Evolutionary conservation across 2,329 filamentous ascomycete genomes (phyloP), one percentile per base, ranked within the genome.

Genomic region (Ophiostoma ips): DNA sequence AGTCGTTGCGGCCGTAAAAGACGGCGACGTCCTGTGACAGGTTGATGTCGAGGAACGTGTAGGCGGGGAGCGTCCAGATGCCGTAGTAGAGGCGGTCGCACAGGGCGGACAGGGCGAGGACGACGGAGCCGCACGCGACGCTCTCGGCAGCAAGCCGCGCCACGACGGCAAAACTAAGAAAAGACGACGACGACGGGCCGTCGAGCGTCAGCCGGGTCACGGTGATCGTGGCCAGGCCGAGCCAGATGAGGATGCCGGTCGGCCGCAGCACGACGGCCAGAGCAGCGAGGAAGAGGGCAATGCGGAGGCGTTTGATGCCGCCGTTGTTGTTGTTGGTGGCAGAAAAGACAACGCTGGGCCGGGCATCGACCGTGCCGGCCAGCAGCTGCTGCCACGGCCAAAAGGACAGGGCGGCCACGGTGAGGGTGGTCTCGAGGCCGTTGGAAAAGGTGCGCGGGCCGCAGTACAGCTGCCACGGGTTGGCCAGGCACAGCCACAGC

Each of bases 381-480:
- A 81, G 71, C 64, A 86, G 73, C 51, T 78, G 73, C 51, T 78
- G 71, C 89, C 92, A 96, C 12, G 92, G 90, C 85, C 87, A 96
- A 58, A 81, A 77, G 62, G 79, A 80, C 43, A 96, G 70, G 2
- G 88, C 90, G 59, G 79, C 72, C 52, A 84, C 72, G 5, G 90
- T 95, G 57, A 98, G 68, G 1, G 84, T 85, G n/a, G 84, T 87
- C 70, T 98, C 92, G 5, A 96, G 70, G 48, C 83, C 92, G 67
- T 98, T 98, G 50, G 90, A 95, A 61, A 98, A 83, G 1, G 92
- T 95, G 44, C 92, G 77, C 0, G 88, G 90, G 1, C 88, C 92
- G 66, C 84, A 92, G 66, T 92, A 96, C 86, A 87, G 96, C 64
- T 95, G 87, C 88, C 92, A 98, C 7, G 92, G 87, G 64, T 81